Conservation (phyloP, 495 filamentous ascomycete species). For the Margaritispora aquatica region DNA sequence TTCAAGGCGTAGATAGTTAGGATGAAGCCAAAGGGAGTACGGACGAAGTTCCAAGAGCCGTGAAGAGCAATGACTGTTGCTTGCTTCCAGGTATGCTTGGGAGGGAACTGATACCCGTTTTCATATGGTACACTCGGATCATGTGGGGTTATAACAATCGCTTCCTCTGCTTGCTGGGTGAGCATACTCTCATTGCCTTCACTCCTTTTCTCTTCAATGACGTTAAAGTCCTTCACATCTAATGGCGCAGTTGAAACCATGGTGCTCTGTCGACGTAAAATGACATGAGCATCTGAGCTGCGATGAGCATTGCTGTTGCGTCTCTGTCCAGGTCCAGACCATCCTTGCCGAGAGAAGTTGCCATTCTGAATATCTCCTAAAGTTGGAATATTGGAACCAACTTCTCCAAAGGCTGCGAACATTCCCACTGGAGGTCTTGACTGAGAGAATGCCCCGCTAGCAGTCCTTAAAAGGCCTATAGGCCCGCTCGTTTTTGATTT, state of each 20-base stretch:
- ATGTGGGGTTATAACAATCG: conserved; percentile 7
- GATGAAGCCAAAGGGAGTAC: conserved; percentile 67
- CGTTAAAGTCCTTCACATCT: conserved; percentile 1
- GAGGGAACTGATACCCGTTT: conserved; percentile 67
- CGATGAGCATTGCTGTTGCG: conserved; percentile 17
- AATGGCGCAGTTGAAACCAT: neutral
- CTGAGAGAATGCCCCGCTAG: conserved; percentile 37
- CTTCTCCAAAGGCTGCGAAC: conserved; percentile 43
- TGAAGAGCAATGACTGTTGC: conserved; percentile 45
- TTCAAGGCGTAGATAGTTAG: conserved; percentile 74
- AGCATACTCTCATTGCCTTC: neutral
- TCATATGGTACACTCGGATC: conserved; percentile 19
- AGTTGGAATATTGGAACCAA: conserved; percentile 24
- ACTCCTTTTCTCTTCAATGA: conserved; percentile 9
- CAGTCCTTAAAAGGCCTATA: conserved; percentile 28
- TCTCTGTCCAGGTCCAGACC: conserved; percentile 19
- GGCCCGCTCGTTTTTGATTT: conserved; percentile 16
- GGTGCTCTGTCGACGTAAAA: conserved; percentile 1
- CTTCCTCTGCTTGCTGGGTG: neutral
- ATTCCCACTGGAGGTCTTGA: conserved; percentile 45
- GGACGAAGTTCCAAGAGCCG: conserved; percentile 47
- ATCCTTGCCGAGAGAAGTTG: conserved; percentile 17
- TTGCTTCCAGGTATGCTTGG: conserved; percentile 51
- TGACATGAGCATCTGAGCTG: conserved; percentile 5
- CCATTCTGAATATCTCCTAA: conserved; percentile 17